These are phyloP conservation scores for Suillus subaureus DNA, from an alignment of 768 basidiomycete genomes.

Conservation along the genomic window DNA sequence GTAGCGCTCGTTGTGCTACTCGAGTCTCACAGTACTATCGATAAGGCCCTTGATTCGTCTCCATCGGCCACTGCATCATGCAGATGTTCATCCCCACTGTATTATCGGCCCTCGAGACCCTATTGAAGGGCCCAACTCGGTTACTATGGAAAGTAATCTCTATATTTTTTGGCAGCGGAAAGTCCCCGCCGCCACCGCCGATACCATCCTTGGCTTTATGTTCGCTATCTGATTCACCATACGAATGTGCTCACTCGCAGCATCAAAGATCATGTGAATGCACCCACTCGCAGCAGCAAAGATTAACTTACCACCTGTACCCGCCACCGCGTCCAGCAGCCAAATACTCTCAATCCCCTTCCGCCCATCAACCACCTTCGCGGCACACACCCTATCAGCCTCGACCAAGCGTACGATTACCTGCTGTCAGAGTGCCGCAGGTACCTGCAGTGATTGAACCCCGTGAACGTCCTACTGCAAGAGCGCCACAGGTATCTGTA, in stretches of 20 bases:
- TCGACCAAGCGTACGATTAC: too few species aligned
- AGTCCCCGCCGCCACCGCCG: neutral
- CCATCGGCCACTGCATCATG: neutral
- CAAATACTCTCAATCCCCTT: neutral
- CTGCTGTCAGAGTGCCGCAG: too few species aligned
- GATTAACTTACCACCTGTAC: neutral
- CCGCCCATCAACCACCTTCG: neutral
- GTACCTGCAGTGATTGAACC: neutral
- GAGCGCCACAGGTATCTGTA: neutral
- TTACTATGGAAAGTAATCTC: neutral
- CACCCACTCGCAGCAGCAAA: neutral
- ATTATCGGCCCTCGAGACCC: neutral
- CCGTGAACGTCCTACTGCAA: neutral
- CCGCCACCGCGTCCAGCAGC: neutral
- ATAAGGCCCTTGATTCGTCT: neutral
- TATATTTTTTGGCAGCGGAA: neutral
- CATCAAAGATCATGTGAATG: neutral
- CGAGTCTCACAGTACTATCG: too few species aligned
- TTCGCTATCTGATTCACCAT: neutral
- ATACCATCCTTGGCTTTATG: neutral
- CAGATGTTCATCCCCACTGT: slow-evolving; percentile 1
- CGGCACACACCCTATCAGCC: neutral
- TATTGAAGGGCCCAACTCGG: neutral
- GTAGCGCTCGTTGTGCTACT: neutral
- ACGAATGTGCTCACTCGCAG: neutral